Evolutionary conservation across 495 filamentous ascomycete species (phyloP), one percentile per base, ranked within the genome.

Genomic region (Penicillium egyptiacum): DNA sequence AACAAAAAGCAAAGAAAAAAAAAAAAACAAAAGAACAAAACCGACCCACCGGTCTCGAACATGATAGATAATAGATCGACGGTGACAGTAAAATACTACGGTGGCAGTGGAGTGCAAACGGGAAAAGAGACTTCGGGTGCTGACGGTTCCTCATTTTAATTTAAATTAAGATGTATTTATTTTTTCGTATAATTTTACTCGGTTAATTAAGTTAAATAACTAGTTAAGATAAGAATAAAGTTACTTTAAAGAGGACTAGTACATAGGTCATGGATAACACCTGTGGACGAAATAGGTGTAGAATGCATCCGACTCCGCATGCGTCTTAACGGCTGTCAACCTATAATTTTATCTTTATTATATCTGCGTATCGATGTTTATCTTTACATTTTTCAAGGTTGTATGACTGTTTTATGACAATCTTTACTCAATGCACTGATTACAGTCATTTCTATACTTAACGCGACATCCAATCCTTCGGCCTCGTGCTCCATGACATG

Each of bases 281-380:
- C 5, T 6, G n/a, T 6, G 7, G 7, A 25, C 5, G 0, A 25
- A 25, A 25, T 25, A 25, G 25, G 25, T 25, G 25, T 25, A 6
- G 25, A 26, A 26, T 30, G 28, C 28, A 30, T 9, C 28, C 28
- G 7, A 30, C 9, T 30, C 57, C 51, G 52, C 46, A 59, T 50
- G 57, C 57, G 39, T 59, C 39, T 46, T 30, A 60, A 60, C 53
- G 53, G 41, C 53, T 35, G 47, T 33, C 52, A 45, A 44, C 0
- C 14, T 56, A 22, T 44, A 49, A 39, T 47, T 25, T 30, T 44
- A 17, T 20, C 39, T 28, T 44, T 12, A 31, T 42, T 20, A 22
- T 17, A 51, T 14, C 16, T 10, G 3, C 10, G 5, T 26, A 26
- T 26, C 2, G 6, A 28, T 28, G 26, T 9, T 12, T 33, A 12